Evolutionary conservation across 1,139 yeast species (phyloP), one percentile per base, ranked within the genome.

Genomic region (Geotrichum macrosporum): DNA sequence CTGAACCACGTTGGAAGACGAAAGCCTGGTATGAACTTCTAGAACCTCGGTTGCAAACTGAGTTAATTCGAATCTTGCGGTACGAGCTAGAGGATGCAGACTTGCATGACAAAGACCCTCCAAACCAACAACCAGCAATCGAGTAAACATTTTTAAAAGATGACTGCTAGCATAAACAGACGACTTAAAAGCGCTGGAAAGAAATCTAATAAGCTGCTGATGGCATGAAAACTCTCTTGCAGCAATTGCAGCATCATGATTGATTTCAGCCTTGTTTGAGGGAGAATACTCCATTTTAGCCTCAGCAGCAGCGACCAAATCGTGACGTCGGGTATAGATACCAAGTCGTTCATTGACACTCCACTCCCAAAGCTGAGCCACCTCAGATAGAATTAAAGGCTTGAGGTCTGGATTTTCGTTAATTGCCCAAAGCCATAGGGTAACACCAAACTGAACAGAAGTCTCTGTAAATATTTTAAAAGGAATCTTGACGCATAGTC

Each of bases 231-330:
- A 72, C n/a, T 72, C 65, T 45, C 73, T 69, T 6, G 73, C 70
- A 0, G 78, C 78, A 3, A 64, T 53, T 3, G 66, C 64, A 1
- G 87, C 79, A 30, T 71, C 65, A 53, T 75, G 75, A 50, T 78
- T 75, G n/a, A 81, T 73, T 8, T 70, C 73, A 37, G 72, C 72
- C 55, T 78, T 80, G 65, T 84, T 82, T 44, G 94, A 80, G 13
- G 98, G 97, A 1, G 88, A 72, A 60, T 94, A 94, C 56, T 86
- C 95, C 98, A 92, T 92, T 51, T 72, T 74, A 53, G 76, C 69
- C 59, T 73, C 83, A 50, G 82, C 87, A 5, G 94, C 83, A 43
- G 72, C 72, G 1, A 59, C 60, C n/a, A 79, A 46, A 62, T 88
- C 95, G 55, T 70, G 67, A 3, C 67, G 61, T n/a, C 70, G 73